Conservation (phyloP, 768 basidiomycete species). For the Tricholomella constricta region DNA sequence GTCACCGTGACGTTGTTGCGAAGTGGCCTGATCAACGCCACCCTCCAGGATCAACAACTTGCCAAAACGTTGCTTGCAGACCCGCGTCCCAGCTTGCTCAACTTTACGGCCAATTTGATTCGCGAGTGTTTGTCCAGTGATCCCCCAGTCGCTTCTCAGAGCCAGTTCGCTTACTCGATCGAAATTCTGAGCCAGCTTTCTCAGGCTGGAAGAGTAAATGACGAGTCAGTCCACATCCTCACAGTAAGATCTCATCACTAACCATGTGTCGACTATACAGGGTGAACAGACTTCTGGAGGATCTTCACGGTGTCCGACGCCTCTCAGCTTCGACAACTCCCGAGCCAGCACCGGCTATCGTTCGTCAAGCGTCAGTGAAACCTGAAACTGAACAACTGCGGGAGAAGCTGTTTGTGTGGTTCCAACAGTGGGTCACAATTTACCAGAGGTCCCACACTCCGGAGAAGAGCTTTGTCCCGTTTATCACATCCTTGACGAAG, state of each 20-base stretch:
- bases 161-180: constrained; percentile 76
- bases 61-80: constrained; percentile 83
- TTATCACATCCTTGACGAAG: constrained; percentile 96
- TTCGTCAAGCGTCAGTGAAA: constrained; percentile 53
- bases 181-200: constrained; percentile 79
- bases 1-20: constrained; percentile 89
- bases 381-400: constrained; percentile 75
- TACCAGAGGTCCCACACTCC: constrained; percentile 90
- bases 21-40: constrained; percentile 75
- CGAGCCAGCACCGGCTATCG: constrained; percentile 32
- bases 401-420: constrained; percentile 76
- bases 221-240: constrained; percentile 71
- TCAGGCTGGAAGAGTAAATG: constrained; percentile 76
- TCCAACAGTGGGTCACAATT: constrained; percentile 94
- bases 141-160: constrained; percentile 77
- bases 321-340: constrained; percentile 39
- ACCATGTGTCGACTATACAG: constrained; percentile 36
- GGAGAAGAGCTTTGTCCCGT: constrained; percentile 94
- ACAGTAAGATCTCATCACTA: neutral
- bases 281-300: constrained; percentile 73
- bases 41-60: constrained; percentile 86
- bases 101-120: constrained; percentile 81
- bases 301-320: constrained; percentile 71
- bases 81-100: constrained; percentile 72
- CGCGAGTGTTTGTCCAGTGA: constrained; percentile 85